phyloP scores from a whole-genome alignment of 2,329 filamentous ascomycete species.

The Paraphoma chrysanthemicola region DNA sequence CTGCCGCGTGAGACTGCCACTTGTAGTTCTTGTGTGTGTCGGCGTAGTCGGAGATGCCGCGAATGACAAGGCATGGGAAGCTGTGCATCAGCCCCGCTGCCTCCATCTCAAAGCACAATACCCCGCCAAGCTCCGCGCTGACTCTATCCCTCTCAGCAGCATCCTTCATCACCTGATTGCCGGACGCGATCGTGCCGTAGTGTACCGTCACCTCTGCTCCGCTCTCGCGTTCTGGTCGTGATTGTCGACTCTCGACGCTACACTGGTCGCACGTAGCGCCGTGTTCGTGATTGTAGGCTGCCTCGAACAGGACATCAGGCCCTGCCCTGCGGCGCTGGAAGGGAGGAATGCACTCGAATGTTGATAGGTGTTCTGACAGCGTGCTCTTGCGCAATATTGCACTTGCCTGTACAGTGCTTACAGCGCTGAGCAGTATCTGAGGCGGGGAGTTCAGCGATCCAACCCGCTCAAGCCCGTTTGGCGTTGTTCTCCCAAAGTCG shows the following conservation, averaged over 20 bases:
- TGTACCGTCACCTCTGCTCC: slow-evolving; percentile 36
- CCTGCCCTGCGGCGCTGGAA: slow-evolving; percentile 14
- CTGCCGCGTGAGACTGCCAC: slow-evolving; percentile 28
- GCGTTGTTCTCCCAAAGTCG: slow-evolving; percentile 23
- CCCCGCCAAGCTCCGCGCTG: slow-evolving; percentile 20
- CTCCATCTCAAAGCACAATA: slow-evolving; percentile 31
- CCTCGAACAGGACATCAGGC: slow-evolving; percentile 21
- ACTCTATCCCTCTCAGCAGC: slow-evolving; percentile 47
- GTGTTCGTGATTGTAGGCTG: slow-evolving; percentile 19
- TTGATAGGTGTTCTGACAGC: slow-evolving; percentile 2
- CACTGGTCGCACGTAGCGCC: slow-evolving; percentile 13
- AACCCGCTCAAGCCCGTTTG: slow-evolving; percentile 15
- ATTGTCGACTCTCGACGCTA: not conserved
- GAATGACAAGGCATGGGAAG: slow-evolving; percentile 25
- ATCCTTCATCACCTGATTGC: slow-evolving; percentile 52
- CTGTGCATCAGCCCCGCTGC: slow-evolving; percentile 33
- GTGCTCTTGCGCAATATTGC: not conserved
- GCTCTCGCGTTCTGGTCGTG: slow-evolving; percentile 7
- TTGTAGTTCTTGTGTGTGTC: slow-evolving; percentile 25
- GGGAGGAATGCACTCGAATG: slow-evolving; percentile 4
- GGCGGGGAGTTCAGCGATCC: slow-evolving; percentile 14
- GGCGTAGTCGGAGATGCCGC: slow-evolving; percentile 28
- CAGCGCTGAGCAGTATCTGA: slow-evolving; percentile 10
- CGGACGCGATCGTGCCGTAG: slow-evolving; percentile 51
- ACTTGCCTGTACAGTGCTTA: slow-evolving; percentile 7